phyloP scores from a whole-genome alignment of 2,329 filamentous ascomycete genomes.

The Hypoxylon sp. region DNA sequence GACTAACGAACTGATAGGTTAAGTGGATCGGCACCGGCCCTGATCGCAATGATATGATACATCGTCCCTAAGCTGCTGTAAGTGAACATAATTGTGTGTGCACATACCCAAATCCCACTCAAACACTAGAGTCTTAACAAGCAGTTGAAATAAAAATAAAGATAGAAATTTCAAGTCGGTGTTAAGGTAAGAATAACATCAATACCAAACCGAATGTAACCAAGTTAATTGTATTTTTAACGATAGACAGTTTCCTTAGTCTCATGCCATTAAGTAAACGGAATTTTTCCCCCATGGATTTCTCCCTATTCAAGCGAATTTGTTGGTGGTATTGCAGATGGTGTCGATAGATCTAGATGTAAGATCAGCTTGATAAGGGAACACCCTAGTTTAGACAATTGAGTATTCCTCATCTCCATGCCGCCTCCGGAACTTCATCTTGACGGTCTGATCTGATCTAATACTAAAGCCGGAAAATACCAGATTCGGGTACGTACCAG shows the following conservation, averaged over 20 bases:
- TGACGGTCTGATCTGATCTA: neutral
- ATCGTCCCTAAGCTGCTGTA: conserved; percentile 6
- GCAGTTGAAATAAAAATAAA: neutral
- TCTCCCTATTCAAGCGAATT: neutral
- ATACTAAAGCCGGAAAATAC: neutral
- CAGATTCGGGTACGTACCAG: neutral
- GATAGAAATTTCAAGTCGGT: neutral
- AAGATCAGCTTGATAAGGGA: neutral
- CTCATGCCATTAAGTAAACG: neutral
- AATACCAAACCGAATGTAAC: neutral
- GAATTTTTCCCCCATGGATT: neutral
- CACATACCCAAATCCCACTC: conserved; percentile 1
- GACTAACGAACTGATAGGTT: conserved; percentile 29
- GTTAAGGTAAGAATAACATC: conserved; percentile 1
- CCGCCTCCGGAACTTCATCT: neutral
- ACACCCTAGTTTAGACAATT: neutral
- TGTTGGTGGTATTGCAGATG: neutral
- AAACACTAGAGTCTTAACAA: neutral
- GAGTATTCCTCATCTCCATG: neutral
- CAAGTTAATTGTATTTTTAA: neutral
- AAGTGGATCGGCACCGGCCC: conserved; percentile 45
- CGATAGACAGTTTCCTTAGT: neutral
- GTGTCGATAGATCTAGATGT: neutral
- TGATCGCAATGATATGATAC: conserved; percentile 42
- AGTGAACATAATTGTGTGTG: neutral